Base-by-base conservation (phyloP, 305 asterid species). In the Solanum chacoense region DNA sequence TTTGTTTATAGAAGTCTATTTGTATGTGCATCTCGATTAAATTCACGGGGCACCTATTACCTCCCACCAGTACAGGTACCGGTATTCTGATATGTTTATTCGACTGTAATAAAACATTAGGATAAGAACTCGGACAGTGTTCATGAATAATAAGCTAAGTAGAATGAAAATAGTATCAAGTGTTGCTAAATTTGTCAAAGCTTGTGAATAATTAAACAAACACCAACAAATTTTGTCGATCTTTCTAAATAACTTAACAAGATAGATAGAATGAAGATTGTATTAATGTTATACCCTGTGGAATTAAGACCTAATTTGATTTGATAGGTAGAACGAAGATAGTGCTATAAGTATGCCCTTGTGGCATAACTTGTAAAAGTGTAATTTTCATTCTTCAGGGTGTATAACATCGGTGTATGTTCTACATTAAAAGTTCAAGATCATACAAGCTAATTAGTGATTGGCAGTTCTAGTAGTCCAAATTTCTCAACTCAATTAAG, bases 11-110 rank as follows among this genome's bases (percentile, higher is more conserved):
- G 7, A 73, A 73, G 40, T 31, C 45, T 76, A 2, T 77, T 12
- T 16, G 11, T 26, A 18, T 28, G 37, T 42, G 35, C 65, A 79
- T 24, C 75, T 11, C 1, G 32, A 69, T 24, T 24, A 24, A n/a
- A n/a, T 65, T 67, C 16, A 67, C 0, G 4, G 31, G 0, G 10
- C 0, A 67, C 1, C 8, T 67, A 9, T 0, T 22, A 63, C 13
- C 71, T 63, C 14, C 26, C 14, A 22, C 12, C 13, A 20, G 12
- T 0, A 59, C 1, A 0, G 2, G 4, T 67, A 59, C 0, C 0
- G 71, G 8, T 67, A 11, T n/a, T 65, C 0, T 65, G 29, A 65
- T 65, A 65, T 65, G 7, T 65, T 65, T 65, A 59, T n/a, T 65
- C 0, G 29, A 0, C n/a, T 63, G 72, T 63, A 22, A 63, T 22